phyloP scores from a whole-genome alignment of 2,329 filamentous ascomycete species.

The Penicillium sp. region DNA sequence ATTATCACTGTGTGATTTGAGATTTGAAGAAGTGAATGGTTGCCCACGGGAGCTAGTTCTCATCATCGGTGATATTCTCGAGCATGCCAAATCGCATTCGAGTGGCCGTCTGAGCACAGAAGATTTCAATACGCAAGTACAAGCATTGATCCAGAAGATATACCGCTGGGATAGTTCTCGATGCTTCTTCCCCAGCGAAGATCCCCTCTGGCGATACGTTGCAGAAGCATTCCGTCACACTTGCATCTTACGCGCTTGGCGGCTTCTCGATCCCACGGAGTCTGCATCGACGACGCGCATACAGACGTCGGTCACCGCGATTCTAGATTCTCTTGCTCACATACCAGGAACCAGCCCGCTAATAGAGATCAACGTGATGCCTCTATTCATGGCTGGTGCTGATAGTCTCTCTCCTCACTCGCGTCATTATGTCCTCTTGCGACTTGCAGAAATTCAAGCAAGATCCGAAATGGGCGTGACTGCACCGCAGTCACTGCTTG shows the following conservation, averaged over 20 bases:
- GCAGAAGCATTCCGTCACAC: conserved; percentile 35
- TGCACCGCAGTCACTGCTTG: conserved; percentile 27
- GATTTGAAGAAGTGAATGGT: conserved; percentile 37
- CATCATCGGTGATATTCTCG: conserved; percentile 33
- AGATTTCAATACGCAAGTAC: conserved; percentile 11
- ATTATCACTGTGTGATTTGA: conserved; percentile 28
- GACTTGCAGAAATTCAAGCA: conserved; percentile 31
- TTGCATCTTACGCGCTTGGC: conserved; percentile 35
- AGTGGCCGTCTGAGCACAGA: conserved; percentile 14
- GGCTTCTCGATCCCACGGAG: conserved; percentile 29
- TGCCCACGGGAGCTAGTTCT: conserved; percentile 37
- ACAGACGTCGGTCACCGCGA: conserved; percentile 32
- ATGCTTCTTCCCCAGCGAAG: conserved; percentile 29
- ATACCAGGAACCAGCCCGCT: conserved; percentile 29
- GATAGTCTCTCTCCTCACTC: conserved; percentile 34
- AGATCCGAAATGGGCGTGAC: conserved; percentile 33
- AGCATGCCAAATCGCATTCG: conserved; percentile 34
- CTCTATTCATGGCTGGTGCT: conserved; percentile 37
- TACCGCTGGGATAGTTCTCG: conserved; percentile 29
- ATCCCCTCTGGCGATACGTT: conserved; percentile 31
- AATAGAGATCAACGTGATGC: conserved; percentile 35
- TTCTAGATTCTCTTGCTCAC: conserved; percentile 32
- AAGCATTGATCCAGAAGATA: conserved; percentile 21
- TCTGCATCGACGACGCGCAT: conserved; percentile 28
- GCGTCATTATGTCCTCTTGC: conserved; percentile 36